Percentiles rank a stretch among this genome's conserved stretches.
Conservation (phyloP, 148 eudicot genomes). For the Linanthus parryae region DNA sequence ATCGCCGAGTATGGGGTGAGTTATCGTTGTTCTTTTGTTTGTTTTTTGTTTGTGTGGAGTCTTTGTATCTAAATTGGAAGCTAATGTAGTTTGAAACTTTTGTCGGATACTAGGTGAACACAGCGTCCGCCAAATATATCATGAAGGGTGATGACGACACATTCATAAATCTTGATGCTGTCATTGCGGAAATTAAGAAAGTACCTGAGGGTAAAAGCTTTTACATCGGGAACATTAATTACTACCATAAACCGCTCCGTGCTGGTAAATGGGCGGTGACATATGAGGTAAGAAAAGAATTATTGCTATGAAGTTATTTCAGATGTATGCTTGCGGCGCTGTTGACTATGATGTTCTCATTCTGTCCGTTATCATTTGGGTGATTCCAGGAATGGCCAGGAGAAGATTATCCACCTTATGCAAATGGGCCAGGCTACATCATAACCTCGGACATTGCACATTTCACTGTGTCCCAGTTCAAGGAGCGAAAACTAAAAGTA, state of each 20-base stretch:
- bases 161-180: slow-evolving; percentile 75
- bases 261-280: slow-evolving; percentile 98
- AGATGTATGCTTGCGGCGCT: background rate
- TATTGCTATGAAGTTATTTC: background rate
- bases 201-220: slow-evolving; percentile 52
- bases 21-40: background rate
- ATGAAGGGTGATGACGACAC: slow-evolving; percentile 99
- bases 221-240: slow-evolving; percentile 83
- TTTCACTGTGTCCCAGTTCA: slow-evolving; percentile 60
- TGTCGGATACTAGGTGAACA: slow-evolving; percentile 44
- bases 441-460: slow-evolving; percentile 76
- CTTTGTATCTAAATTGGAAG: background rate
- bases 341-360: background rate
- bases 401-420: slow-evolving; percentile 88
- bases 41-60: background rate
- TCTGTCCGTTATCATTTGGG: background rate
- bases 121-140: slow-evolving; percentile 67
- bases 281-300: slow-evolving; percentile 53
- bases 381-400: slow-evolving; percentile 86
- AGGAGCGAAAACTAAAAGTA: slow-evolving; percentile 73
- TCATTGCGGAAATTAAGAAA: slow-evolving; percentile 53
- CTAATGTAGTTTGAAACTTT: background rate
- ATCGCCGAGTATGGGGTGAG: slow-evolving; percentile 91
- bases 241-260: slow-evolving; percentile 79
- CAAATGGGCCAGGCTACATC: slow-evolving; percentile 96